A percentile compares a stretch with the other conserved stretches of the same genome.
Conservation (phyloP, 164 flowering plant species). For the Buxus sempervirens region DNA sequence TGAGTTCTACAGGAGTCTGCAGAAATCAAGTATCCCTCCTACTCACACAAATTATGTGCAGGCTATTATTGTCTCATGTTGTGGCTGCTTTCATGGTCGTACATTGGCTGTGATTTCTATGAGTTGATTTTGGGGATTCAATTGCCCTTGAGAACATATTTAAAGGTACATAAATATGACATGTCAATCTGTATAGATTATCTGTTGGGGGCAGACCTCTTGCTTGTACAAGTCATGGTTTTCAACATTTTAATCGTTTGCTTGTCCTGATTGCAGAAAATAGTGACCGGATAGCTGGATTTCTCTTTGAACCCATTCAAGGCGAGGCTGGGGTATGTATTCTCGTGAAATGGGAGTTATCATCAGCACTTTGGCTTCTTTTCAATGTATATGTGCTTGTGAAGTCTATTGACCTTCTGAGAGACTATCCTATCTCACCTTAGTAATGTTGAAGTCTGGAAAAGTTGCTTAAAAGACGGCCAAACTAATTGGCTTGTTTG, state of each 20-base stretch:
- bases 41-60: constrained; percentile 22
- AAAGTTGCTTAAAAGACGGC: not conserved
- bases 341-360: not conserved
- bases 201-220: not conserved
- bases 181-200: too few species aligned
- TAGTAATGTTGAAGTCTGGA: not conserved
- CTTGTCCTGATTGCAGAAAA: constrained; percentile 49
- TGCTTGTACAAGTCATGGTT: not conserved
- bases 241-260: not conserved
- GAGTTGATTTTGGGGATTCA: constrained; percentile 96
- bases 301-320: constrained; percentile 98
- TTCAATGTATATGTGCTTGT: too few species aligned
- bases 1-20: not conserved
- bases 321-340: constrained; percentile 97
- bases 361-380: not conserved
- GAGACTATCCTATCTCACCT: not conserved
- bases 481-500: not conserved
- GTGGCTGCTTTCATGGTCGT: constrained; percentile 99
- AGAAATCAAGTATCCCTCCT: not conserved
- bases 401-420: not conserved
- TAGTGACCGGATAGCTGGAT: constrained; percentile 86
- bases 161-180: constrained; percentile 42
- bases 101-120: constrained; percentile 92
- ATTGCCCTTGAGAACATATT: constrained; percentile 78
- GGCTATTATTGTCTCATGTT: constrained; percentile 95